Percentiles rank a stretch among this genome's conserved stretches.
Evolutionary conservation across 2,329 filamentous ascomycete genomes (phyloP).

Genomic region (Venturia oleaginea): DNA sequence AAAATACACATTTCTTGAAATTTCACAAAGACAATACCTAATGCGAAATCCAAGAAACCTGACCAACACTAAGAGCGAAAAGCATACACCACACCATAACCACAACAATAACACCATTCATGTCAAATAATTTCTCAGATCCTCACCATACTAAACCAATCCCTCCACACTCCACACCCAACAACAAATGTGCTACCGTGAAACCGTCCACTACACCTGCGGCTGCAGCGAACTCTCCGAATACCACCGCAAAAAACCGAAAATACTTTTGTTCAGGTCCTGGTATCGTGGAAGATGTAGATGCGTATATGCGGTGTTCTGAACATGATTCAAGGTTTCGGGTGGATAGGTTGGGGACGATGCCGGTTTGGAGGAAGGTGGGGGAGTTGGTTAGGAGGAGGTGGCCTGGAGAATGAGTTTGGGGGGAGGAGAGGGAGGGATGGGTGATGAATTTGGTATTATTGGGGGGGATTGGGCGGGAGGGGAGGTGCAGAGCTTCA

Average conservation of each 20-base stretch:
- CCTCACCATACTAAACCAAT: too few species aligned
- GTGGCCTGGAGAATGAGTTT: background rate
- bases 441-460: background rate
- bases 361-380: background rate
- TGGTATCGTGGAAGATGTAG: background rate
- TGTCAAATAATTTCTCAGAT: too few species aligned
- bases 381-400: background rate
- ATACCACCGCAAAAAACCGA: background rate
- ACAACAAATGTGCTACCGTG: conserved; percentile 6
- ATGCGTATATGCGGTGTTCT: background rate
- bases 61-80: too few species aligned
- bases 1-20: too few species aligned
- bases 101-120: too few species aligned
- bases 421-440: background rate
- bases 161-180: too few species aligned
- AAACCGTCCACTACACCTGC: background rate
- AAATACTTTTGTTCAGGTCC: background rate
- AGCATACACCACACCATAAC: too few species aligned
- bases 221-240: background rate
- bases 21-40: too few species aligned
- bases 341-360: background rate
- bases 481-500: too few species aligned
- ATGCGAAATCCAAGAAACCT: too few species aligned
- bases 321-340: background rate
- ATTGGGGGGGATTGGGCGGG: too few species aligned